A percentile compares a stretch with the other conserved stretches of the same genome.
Conservation (phyloP, 805 yeast species). For the Candida verbasci region DNA sequence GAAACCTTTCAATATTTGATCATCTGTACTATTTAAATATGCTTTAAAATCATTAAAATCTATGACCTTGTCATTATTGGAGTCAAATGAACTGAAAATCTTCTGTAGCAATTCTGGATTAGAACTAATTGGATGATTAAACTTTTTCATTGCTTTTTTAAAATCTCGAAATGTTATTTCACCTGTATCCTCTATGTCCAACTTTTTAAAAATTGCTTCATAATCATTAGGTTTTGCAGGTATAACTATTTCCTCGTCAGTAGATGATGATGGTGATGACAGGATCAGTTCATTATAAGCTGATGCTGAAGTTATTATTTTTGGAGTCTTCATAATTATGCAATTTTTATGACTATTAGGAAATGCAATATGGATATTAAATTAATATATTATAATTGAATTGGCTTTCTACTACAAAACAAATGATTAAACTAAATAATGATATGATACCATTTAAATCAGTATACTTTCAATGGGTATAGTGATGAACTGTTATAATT, state of each 20-base stretch:
- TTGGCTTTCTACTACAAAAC: no score
- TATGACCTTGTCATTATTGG: slow-evolving; percentile 50
- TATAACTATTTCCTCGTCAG: background rate
- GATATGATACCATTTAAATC: no score
- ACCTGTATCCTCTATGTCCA: slow-evolving; percentile 42
- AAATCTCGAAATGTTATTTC: slow-evolving; percentile 47
- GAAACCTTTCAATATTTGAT: slow-evolving; percentile 67
- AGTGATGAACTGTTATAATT: no score
- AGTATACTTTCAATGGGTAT: no score
- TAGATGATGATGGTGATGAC: background rate
- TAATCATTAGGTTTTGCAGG: slow-evolving; percentile 23
- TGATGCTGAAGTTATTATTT: slow-evolving; percentile 4
- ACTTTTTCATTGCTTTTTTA: slow-evolving; percentile 37
- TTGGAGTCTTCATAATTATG: background rate
- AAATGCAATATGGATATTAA: no score
- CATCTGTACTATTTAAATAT: slow-evolving; percentile 64
- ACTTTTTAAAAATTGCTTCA: slow-evolving; percentile 26
- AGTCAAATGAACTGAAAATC: slow-evolving; percentile 57
- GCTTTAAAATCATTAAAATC: slow-evolving; percentile 64
- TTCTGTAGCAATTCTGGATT: slow-evolving; percentile 54
- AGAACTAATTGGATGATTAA: slow-evolving; percentile 63
- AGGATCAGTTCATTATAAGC: background rate
- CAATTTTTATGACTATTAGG: no score
- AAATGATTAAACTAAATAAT: no score
- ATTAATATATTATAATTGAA: no score